phyloP scores from a whole-genome alignment of 1,284 basidiomycete species.

The Leucoagaricus sp. region DNA sequence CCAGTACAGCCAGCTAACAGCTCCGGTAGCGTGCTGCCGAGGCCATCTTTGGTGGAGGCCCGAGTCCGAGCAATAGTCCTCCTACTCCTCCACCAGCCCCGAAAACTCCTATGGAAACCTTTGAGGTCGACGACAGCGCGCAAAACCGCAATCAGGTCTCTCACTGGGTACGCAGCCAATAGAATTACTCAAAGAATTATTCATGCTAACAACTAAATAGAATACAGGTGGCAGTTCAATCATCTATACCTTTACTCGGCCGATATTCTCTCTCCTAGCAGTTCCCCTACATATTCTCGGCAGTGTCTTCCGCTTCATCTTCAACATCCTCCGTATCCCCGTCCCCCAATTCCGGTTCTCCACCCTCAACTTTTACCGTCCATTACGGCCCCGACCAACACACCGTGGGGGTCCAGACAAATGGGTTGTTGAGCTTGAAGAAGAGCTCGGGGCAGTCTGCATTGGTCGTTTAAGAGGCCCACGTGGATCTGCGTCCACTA shows the following conservation, averaged over 20 bases:
- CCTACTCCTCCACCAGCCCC: conserved; percentile 25
- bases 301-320: conserved; percentile 53
- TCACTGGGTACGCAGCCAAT: conserved; percentile 16
- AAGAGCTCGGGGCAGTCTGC: conserved; percentile 74
- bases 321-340: conserved; percentile 53
- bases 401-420: conserved; percentile 58
- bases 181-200: background rate
- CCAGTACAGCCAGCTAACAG: conserved; percentile 1
- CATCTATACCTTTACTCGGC: conserved; percentile 25
- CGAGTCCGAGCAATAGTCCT: conserved; percentile 6
- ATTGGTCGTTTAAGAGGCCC: conserved; percentile 40
- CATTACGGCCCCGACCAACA: conserved; percentile 26
- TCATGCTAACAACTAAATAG: background rate
- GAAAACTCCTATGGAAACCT: conserved; percentile 32
- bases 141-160: conserved; percentile 32
- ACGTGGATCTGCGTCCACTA: conserved; percentile 24
- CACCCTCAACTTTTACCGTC: conserved; percentile 44
- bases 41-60: conserved; percentile 49
- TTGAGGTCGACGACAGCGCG: conserved; percentile 58
- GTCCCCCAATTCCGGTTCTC: conserved; percentile 47
- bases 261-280: conserved; percentile 39
- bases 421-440: conserved; percentile 78
- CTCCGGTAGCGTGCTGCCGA: conserved; percentile 55
- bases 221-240: conserved; percentile 17
- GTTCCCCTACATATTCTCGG: conserved; percentile 51